Evolutionary conservation across 768 basidiomycete species (phyloP), one percentile per base, ranked within the genome.

Genomic region (Mycena epipterygia): DNA sequence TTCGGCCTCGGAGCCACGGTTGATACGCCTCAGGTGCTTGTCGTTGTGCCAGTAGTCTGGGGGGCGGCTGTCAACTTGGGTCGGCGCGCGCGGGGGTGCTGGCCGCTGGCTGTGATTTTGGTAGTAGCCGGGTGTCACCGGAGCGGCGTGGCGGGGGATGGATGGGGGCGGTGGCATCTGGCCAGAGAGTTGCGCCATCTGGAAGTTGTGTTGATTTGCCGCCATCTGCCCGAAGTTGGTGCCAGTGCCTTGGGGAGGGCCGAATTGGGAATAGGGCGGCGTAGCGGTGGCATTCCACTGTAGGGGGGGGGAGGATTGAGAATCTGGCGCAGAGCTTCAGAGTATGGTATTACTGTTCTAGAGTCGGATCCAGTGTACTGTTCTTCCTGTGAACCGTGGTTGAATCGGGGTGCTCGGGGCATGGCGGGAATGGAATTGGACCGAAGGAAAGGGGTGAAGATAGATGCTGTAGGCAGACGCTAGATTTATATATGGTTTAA

Each of bases 11-110:
- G 1, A n/a, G 2, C 60, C 60, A 13, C 23, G 30, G 32, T 73
- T 73, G 37, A 73, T 48, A 5, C 61, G 60, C 49, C 70, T 59
- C 7, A 73, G 48, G 32, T 48, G 13, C 25, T 64, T 63, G 48
- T 64, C 33, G 42, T 30, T 64, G 68, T 73, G 72, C 72, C 72
- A 73, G 56, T 67, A 64, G 48, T 73, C 72, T 0, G 68, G 60
- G 3, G 68, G 65, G 23, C 58, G 59, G 44, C 11, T 37, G 55
- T 73, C 72, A 60, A 66, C 29, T 27, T 73, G 68, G 2, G 72
- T 72, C 11, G 71, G 62, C 6, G 51, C 58, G 37, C 71, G 65
- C 13, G n/a, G 32, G 21, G 23, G 37, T n/a, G 11, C 27, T 48
- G 44, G 8, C n/a, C 44, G 42, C n/a, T 44, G 19, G 42, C 8